Evolutionary conservation across 176 grass and related monocot species (phyloP).

Genomic region (Zea luxurians): DNA sequence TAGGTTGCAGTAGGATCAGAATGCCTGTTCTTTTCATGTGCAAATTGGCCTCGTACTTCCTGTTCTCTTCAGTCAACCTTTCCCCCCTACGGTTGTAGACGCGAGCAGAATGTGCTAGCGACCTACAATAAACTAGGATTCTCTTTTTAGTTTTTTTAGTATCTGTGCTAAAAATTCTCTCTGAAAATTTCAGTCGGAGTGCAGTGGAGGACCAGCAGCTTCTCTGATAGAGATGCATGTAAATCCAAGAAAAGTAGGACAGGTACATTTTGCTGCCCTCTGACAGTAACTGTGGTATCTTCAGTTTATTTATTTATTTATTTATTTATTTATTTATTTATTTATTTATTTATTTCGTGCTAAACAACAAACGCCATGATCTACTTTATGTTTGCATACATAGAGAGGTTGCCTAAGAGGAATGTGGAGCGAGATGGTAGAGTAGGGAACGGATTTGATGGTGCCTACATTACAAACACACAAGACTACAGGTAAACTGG

Average conservation of each 20-base stretch:
- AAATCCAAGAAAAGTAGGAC: conserved; percentile 90
- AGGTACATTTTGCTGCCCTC: conserved; percentile 50
- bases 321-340: too few relatives aligned
- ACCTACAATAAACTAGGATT: conserved; percentile 2
- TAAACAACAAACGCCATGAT: too few relatives aligned
- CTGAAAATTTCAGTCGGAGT: conserved; percentile 55
- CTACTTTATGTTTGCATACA: conserved; percentile 30
- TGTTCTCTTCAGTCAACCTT: conserved; percentile 14
- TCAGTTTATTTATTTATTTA: conserved; percentile 17
- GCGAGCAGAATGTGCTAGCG: conserved; percentile 36
- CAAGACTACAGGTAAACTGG: conserved; percentile 80
- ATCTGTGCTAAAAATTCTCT: conserved; percentile 27
- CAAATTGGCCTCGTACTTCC: conserved; percentile 24
- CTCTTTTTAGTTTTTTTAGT: conserved; percentile 34
- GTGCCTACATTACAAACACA: conserved; percentile 69
- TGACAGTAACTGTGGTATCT: conserved; percentile 39
- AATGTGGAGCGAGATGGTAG: conserved; percentile 48
- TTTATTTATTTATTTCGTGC: too few relatives aligned
- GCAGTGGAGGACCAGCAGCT: conserved; percentile 56
- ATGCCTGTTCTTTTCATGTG: conserved; percentile 21
- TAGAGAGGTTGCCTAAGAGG: conserved; percentile 69
- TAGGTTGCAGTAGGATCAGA: conserved; percentile 13
- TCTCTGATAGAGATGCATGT: conserved; percentile 75
- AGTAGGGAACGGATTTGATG: conserved; percentile 52
- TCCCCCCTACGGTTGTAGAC: conserved; percentile 17